A percentile compares a stretch with the other conserved stretches of the same genome.
phyloP scores from a whole-genome alignment of 2,329 filamentous ascomycete species.

The Herpotrichia juniperi region DNA sequence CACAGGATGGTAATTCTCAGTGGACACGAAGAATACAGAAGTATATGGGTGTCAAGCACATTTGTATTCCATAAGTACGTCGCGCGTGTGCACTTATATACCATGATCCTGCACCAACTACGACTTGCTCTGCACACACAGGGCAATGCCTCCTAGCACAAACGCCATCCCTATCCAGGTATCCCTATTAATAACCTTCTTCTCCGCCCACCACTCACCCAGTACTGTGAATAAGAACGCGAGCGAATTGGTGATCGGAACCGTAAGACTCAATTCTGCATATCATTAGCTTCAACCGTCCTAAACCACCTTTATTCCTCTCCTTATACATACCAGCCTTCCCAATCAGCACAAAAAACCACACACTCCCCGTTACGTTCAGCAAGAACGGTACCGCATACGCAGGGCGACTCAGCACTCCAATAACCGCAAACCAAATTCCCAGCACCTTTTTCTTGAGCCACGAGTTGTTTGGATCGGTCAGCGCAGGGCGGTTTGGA shows the following conservation, averaged over 20 bases:
- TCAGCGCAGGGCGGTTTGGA: slow-evolving; percentile 38
- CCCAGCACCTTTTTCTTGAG: slow-evolving; percentile 67
- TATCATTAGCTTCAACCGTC: slow-evolving; percentile 10
- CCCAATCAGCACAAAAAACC: slow-evolving; percentile 95
- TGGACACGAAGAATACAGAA: no score
- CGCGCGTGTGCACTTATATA: background rate
- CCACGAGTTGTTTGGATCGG: slow-evolving; percentile 58
- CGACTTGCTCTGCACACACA: slow-evolving; percentile 73
- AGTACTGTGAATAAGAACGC: slow-evolving; percentile 96
- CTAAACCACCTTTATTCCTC: background rate
- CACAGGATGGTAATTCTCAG: no score
- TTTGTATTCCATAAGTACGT: background rate
- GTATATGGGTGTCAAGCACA: background rate
- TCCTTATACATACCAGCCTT: slow-evolving; percentile 73
- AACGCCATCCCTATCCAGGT: slow-evolving; percentile 83
- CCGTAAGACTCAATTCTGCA: slow-evolving; percentile 85
- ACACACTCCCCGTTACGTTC: slow-evolving; percentile 91
- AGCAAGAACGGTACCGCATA: slow-evolving; percentile 86
- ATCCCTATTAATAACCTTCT: slow-evolving; percentile 85
- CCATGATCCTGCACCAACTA: slow-evolving; percentile 11
- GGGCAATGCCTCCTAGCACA: slow-evolving; percentile 77
- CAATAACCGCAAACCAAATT: slow-evolving; percentile 75
- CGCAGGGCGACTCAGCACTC: slow-evolving; percentile 78
- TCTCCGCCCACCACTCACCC: slow-evolving; percentile 93
- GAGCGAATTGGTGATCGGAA: slow-evolving; percentile 92